phyloP scores from a whole-genome alignment of 495 filamentous ascomycete species.

The Tuber brumale region DNA sequence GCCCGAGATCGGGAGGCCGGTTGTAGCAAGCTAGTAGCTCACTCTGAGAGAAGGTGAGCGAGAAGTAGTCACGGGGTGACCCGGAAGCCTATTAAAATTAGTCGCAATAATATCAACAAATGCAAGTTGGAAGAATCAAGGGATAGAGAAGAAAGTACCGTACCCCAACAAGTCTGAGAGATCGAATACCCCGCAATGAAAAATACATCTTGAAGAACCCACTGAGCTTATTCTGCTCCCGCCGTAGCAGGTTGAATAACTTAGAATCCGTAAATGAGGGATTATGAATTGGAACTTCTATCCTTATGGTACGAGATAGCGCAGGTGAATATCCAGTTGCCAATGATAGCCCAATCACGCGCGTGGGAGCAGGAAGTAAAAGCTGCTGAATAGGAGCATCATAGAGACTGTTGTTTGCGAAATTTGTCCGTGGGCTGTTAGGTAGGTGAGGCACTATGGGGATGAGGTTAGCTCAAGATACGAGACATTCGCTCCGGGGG shows the following conservation, averaged over 20 bases:
- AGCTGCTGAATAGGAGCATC: neutral
- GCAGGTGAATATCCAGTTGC: neutral
- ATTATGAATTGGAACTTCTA: neutral
- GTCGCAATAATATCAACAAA: too few relatives aligned
- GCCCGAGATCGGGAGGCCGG: neutral
- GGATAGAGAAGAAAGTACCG: neutral
- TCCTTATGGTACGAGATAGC: neutral
- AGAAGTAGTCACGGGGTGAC: neutral
- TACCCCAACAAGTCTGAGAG: slow-evolving; percentile 23
- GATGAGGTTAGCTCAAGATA: neutral
- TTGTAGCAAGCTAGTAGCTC: neutral
- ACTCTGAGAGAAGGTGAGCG: neutral
- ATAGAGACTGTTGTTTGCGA: neutral
- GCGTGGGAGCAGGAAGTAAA: neutral
- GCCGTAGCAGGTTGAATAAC: slow-evolving; percentile 16
- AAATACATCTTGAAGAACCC: slow-evolving; percentile 22
- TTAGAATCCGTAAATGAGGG: slow-evolving; percentile 9
- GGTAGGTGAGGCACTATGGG: neutral
- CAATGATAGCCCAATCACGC: neutral
- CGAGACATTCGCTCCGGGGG: neutral
- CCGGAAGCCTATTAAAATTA: neutral
- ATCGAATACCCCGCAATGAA: slow-evolving; percentile 21
- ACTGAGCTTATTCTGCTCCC: slow-evolving; percentile 16
- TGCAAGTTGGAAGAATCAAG: neutral
- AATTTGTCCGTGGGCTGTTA: neutral